Conservation (phyloP, 805 yeast species). For the Hyphopichia homilentoma region DNA sequence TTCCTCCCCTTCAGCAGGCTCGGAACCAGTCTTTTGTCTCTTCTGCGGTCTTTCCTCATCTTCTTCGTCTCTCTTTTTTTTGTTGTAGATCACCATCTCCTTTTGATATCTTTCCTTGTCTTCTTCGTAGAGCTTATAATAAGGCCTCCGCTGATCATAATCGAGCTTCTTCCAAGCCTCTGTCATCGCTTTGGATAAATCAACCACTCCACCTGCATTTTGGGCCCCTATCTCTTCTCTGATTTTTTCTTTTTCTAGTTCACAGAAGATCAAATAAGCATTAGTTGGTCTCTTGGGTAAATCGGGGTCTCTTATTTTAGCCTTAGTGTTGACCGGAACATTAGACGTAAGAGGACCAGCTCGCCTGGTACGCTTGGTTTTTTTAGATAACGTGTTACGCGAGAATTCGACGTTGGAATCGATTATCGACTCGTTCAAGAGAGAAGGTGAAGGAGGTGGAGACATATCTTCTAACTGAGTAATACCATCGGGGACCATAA, state of each 20-base stretch:
- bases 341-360: too few relatives aligned
- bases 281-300: conserved; percentile 88
- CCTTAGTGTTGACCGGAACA: too few relatives aligned
- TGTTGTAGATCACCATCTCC: conserved; percentile 60
- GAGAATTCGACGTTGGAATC: conserved; percentile 15
- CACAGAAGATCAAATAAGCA: conserved; percentile 86
- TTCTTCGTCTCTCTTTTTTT: conserved; percentile 15
- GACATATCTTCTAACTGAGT: conserved; percentile 32
- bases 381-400: conserved; percentile 16
- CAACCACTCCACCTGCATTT: conserved; percentile 48
- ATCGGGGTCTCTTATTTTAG: conserved; percentile 67
- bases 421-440: conserved; percentile 29
- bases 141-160: conserved; percentile 69
- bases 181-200: conserved; percentile 73
- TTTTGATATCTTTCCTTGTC: conserved; percentile 71
- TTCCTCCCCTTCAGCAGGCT: conserved; percentile 1
- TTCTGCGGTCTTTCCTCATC: conserved; percentile 7
- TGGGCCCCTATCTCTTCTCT: conserved; percentile 53
- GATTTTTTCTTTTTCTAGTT: conserved; percentile 72
- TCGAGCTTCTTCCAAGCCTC: conserved; percentile 81
- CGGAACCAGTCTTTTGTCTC: conserved; percentile 11
- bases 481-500: conserved; percentile 22
- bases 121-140: conserved; percentile 68
- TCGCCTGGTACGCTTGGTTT: conserved; percentile 14
- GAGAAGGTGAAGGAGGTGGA: conserved; percentile 37